Evolutionary conservation across 495 filamentous ascomycete species (phyloP), one percentile per base, ranked within the genome.

Genomic region (Letharia lupina): DNA sequence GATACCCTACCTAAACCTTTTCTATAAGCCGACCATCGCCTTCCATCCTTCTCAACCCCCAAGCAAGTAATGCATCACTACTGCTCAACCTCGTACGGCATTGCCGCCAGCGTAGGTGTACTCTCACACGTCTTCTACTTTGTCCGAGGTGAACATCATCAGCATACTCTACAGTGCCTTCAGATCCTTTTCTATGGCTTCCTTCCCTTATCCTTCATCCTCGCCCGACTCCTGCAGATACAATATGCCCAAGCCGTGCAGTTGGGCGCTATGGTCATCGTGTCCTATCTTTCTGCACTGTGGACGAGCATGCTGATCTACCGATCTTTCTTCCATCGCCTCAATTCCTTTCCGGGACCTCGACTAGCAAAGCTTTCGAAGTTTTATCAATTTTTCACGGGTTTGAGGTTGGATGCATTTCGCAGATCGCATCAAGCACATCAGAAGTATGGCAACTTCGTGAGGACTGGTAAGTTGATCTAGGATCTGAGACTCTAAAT

Each of bases 401-500:
- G 56, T 18, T 70, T 66, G 33, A 69, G 70, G 8, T 39, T 70
- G 28, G 75, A 76, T 47, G 68, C 76, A 2, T 75, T 76, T 62
- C 65, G 74, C 6, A 74, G 76, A 64, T 44, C 73, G 0, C 50
- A 77, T 13, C 66, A 70, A 0, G 74, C 82, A 3, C 82, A 84
- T 66, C 18, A 73, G n/a, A 72, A 76, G 59, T 78, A 82, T 71
- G 80, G 82, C 0, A 73, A 75, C 42, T 75, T 80, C 48, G 77
- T 84, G 16, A 64, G 70, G 9, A 63, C 65, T 42, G 64, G 64
- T 61, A 45, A 23, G 63, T 54, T 45, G 35, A 47, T 33, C 6
- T 18, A 0, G 31, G 10, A 39, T 65, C 33, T 18, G 13, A 48
- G 54, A 7, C 2, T 37, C 28, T 9, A 16, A 1, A 5, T 35